phyloP scores from a whole-genome alignment of 495 filamentous ascomycete species.

The Aspergillus mulundensis region DNA sequence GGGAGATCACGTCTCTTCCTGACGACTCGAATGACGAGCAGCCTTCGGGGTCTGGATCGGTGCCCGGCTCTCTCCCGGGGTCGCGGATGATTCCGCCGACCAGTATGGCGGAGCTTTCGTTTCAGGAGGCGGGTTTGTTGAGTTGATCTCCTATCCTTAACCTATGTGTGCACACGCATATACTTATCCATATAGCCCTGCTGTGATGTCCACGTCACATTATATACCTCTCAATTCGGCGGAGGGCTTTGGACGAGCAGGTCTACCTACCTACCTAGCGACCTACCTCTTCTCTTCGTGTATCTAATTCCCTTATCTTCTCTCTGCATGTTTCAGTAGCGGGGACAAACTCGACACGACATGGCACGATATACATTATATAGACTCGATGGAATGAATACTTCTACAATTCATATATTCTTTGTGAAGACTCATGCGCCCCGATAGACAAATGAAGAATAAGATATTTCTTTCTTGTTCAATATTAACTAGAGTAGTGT shows the following conservation, averaged over 20 bases:
- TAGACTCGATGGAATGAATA: background rate
- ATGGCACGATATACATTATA: background rate
- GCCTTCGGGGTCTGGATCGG: background rate
- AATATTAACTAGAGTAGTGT: background rate
- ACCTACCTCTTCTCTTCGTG: too few species aligned
- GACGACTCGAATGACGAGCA: slow-evolving; percentile 1
- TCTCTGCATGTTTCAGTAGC: too few species aligned
- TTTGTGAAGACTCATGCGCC: background rate
- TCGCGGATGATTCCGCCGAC: slow-evolving; percentile 5
- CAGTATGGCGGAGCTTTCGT: slow-evolving; percentile 5
- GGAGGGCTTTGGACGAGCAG: too few species aligned
- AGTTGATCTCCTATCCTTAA: background rate
- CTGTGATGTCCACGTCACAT: too few species aligned
- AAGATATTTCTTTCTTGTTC: background rate
- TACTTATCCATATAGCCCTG: too few species aligned
- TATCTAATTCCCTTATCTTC: too few species aligned
- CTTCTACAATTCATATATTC: too few species aligned
- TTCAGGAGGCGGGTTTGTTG: background rate
- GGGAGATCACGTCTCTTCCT: slow-evolving; percentile 7
- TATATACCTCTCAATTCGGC: too few species aligned
- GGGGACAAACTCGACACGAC: too few species aligned
- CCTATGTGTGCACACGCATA: too few species aligned
- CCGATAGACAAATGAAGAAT: too few species aligned
- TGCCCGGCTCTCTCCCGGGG: background rate
- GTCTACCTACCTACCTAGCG: too few species aligned